phyloP scores from a whole-genome alignment of 768 basidiomycete species.

The Royoungia palumana region DNA sequence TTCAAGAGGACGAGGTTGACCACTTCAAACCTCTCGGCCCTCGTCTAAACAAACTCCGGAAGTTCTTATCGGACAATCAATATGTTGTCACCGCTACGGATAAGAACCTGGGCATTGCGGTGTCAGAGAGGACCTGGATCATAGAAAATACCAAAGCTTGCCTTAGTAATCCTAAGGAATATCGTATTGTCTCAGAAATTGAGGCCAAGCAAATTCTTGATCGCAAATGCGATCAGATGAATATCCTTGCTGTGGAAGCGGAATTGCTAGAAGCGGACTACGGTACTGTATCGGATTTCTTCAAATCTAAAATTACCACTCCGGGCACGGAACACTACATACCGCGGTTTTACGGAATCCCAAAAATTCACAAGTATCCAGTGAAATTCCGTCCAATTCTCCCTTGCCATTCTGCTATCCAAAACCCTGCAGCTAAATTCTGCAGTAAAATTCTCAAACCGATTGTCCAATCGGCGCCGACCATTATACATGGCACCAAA shows the following conservation, averaged over 20 bases:
- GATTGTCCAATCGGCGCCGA: not conserved
- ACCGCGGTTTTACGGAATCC: constrained; percentile 9
- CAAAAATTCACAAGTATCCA: constrained; percentile 13
- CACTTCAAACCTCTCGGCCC: constrained; percentile 7
- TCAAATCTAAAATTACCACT: not conserved
- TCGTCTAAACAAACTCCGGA: rapidly evolving
- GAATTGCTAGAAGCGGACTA: not conserved
- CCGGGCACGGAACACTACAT: not conserved
- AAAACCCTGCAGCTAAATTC: constrained; percentile 7
- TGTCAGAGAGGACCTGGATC: constrained; percentile 4
- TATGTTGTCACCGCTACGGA: constrained; percentile 1
- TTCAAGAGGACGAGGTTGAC: not conserved
- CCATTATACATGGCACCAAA: constrained; percentile 4
- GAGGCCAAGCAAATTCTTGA: not conserved
- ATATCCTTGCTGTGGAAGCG: not conserved
- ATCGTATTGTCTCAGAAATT: not conserved
- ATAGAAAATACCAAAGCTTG: not conserved
- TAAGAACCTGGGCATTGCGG: constrained; percentile 5
- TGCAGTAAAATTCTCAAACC: constrained; percentile 9
- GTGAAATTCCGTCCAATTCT: constrained; percentile 1
- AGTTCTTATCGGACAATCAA: not conserved
- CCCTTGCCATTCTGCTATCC: not conserved
- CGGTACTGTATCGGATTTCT: not conserved
- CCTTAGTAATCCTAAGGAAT: not conserved
- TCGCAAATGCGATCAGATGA: not conserved